Evolutionary conservation across 208 protist species (phyloP).

Genomic region (Acanthamoeba lenticulata): DNA sequence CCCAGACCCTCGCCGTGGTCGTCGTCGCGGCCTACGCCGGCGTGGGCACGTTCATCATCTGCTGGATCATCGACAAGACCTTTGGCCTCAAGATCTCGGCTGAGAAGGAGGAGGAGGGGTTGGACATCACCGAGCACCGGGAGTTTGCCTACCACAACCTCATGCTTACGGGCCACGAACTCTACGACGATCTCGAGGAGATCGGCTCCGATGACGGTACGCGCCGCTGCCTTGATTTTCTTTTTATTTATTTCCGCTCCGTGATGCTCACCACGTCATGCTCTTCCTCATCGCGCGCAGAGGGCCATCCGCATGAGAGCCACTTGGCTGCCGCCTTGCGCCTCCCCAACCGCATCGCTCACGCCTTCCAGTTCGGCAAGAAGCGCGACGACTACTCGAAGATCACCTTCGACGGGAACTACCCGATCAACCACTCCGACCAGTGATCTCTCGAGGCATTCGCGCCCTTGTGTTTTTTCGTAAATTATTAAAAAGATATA

Average conservation of each 20-base stretch:
- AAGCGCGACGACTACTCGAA: not conserved
- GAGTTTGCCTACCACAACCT: conserved; percentile 12
- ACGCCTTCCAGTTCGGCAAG: not conserved
- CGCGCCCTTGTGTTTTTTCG: no score
- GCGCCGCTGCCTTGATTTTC: not conserved
- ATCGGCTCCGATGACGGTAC: not conserved
- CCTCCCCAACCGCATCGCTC: not conserved
- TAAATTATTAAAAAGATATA: no score
- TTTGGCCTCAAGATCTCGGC: not conserved
- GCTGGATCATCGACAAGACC: not conserved
- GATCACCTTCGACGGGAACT: not conserved
- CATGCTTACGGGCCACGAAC: not conserved
- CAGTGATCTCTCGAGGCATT: no score
- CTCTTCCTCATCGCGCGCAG: not conserved
- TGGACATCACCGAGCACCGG: not conserved
- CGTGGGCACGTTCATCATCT: not conserved
- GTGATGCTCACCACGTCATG: not conserved
- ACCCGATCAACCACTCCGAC: not conserved
- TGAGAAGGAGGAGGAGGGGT: not conserved
- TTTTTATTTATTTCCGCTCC: no score
- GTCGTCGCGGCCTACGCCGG: not conserved
- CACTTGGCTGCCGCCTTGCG: not conserved
- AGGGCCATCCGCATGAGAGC: not conserved
- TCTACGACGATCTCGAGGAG: not conserved
- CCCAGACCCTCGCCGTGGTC: not conserved